Base-by-base conservation (phyloP, 768 basidiomycete genomes). In the Boletus vinaceobasis region DNA sequence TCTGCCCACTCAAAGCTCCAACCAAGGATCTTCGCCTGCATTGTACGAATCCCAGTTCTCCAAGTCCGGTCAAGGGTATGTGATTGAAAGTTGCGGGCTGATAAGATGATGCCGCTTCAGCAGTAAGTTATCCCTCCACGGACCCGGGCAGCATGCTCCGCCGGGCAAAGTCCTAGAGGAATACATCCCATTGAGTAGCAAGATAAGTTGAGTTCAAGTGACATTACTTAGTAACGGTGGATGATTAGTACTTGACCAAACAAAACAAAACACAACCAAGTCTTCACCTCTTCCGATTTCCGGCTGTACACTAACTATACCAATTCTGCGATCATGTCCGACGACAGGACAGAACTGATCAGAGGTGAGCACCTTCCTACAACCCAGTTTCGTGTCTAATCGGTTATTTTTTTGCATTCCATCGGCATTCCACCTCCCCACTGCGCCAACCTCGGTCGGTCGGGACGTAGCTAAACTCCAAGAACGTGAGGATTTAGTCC, bases 401-500 rank as follows among this genome's bases (percentile, higher is more conserved):
- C 23, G 1, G 0, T 14, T 26, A 11, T 29, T 47, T 52, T 43
- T 43, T 45, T 60, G 5, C 48, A 49, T 21, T 35, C 10, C 15
- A 5, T 32, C 23, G 23, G 53, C 11, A 38, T 36, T 23, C 17
- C 15, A 29, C 43, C 36, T 44, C 48, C 38, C 10, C 35, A 19
- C 35, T 17, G 6, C 21, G 37, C 47, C 37, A 27, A 49, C 33
- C 27, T 27, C 4, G 48, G 33, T 48, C 11, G 44, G 13, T 48
- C 13, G 32, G 51, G 31, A 46, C 37, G 11, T 50, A 91, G 89
- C 79, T 17, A 83, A 80, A 68, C 71, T 88, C 48, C 73, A 81
- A 62, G 80, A 79, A 61, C 87, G 90, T 38, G 93, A 96, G 57
- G 74, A 82, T 43, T 76, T 82, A 71, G 77, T 98, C 66, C 85